phyloP scores from a whole-genome alignment of 2,329 filamentous ascomycete genomes.

The Diaporthe humulicola region DNA sequence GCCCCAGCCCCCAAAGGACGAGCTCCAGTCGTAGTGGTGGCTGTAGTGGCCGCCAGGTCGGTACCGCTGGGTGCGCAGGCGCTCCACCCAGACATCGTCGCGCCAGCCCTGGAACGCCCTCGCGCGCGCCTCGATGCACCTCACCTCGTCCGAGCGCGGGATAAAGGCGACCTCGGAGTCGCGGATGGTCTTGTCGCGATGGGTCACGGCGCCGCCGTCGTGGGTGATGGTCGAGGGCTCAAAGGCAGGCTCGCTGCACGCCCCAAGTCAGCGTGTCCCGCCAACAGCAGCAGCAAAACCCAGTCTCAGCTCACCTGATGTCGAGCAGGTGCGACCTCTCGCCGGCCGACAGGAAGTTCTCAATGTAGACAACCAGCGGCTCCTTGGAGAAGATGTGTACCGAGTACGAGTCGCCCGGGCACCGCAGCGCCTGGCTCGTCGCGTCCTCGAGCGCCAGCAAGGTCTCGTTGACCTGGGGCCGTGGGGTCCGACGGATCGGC shows the following conservation, averaged over 20 bases:
- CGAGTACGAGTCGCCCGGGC: slow-evolving; percentile 57
- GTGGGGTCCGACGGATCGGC: slow-evolving; percentile 53
- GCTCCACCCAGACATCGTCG: slow-evolving; percentile 65
- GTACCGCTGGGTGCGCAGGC: slow-evolving; percentile 66
- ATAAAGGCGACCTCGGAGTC: slow-evolving; percentile 67
- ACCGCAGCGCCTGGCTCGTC: slow-evolving; percentile 50
- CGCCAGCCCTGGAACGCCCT: slow-evolving; percentile 65
- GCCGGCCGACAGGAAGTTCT: slow-evolving; percentile 60
- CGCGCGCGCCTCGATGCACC: slow-evolving; percentile 63
- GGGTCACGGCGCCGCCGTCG: slow-evolving; percentile 56
- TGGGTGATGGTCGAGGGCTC: slow-evolving; percentile 64
- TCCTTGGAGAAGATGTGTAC: slow-evolving; percentile 63
- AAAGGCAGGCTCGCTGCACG: slow-evolving; percentile 59
- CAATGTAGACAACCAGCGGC: slow-evolving; percentile 67
- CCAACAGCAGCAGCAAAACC: background rate
- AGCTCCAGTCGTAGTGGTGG: slow-evolving; percentile 69
- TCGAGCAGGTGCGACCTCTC: slow-evolving; percentile 63
- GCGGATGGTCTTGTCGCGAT: slow-evolving; percentile 59
- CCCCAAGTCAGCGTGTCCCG: background rate
- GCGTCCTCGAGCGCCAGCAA: slow-evolving; percentile 61
- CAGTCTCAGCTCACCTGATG: slow-evolving; percentile 60
- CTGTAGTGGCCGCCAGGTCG: slow-evolving; percentile 61
- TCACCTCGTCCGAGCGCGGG: slow-evolving; percentile 58
- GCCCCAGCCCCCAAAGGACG: slow-evolving; percentile 58
- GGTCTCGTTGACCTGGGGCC: slow-evolving; percentile 63